Evolutionary conservation across 2,329 filamentous ascomycete genomes (phyloP).

Genomic region (Fusarium protoensiforme): DNA sequence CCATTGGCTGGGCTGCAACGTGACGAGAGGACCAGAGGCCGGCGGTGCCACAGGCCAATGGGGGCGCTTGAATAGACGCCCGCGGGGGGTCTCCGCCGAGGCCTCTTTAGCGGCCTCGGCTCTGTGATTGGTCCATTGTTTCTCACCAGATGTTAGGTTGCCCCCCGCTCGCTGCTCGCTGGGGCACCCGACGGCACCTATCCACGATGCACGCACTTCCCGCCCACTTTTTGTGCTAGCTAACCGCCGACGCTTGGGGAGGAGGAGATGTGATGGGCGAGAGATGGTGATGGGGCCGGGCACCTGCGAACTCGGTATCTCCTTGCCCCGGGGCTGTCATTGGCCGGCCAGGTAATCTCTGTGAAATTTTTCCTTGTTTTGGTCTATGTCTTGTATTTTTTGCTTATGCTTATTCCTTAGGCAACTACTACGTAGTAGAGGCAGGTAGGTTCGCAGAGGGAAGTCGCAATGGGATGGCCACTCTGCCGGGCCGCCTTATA

Average conservation of each 20-base stretch:
- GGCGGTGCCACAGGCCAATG: slow-evolving; percentile 40
- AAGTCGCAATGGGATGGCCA: slow-evolving; percentile 13
- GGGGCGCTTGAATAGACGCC: slow-evolving; percentile 39
- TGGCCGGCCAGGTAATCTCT: slow-evolving; percentile 22
- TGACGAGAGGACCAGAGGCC: slow-evolving; percentile 33
- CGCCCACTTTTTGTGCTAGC: slow-evolving; percentile 21
- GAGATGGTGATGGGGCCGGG: slow-evolving; percentile 18
- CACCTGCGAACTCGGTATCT: slow-evolving; percentile 33
- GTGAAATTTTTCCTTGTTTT: slow-evolving; percentile 1
- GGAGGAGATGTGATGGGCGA: slow-evolving; percentile 35
- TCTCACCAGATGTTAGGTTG: slow-evolving; percentile 4
- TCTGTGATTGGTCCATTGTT: slow-evolving; percentile 28
- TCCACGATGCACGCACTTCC: slow-evolving; percentile 35
- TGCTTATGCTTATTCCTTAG: slow-evolving; percentile 13
- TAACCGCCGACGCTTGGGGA: slow-evolving; percentile 40
- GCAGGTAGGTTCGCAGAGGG: slow-evolving; percentile 1
- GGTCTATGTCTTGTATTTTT: slow-evolving; percentile 10
- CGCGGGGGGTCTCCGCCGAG: slow-evolving; percentile 8
- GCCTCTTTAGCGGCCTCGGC: slow-evolving; percentile 20
- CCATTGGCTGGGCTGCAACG: slow-evolving; percentile 40
- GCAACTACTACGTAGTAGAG: slow-evolving; percentile 4
- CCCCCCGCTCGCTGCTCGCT: slow-evolving; percentile 11
- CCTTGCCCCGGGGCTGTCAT: slow-evolving; percentile 31
- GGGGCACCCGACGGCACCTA: not conserved
- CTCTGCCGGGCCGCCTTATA: slow-evolving; percentile 41